These are phyloP conservation scores for Zychaea mexicana DNA, from an alignment of 371 early-diverging fungal genomes.

Conservation along the genomic window DNA sequence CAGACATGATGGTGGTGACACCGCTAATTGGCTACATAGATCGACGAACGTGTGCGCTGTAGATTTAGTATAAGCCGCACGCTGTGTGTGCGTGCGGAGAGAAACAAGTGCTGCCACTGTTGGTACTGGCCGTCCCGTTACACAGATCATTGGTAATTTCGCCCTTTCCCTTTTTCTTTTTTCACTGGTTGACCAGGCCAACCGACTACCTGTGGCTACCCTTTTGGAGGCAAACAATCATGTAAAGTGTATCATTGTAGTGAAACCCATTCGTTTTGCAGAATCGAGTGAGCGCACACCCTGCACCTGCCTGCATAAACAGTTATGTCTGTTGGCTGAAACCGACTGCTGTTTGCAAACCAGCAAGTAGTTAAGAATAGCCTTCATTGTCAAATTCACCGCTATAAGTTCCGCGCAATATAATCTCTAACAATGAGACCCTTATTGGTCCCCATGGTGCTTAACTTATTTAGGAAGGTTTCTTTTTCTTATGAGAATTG, in stretches of 20 bases:
- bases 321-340: no score
- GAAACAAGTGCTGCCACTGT: no score
- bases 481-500: neutral
- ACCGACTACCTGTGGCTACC: neutral
- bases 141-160: neutral
- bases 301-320: neutral
- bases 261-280: neutral
- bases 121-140: neutral
- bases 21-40: neutral
- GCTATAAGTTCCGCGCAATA: no score
- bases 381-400: neutral
- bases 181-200: no score
- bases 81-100: no score
- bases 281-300: neutral
- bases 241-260: neutral
- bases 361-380: neutral
- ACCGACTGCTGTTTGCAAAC: no score
- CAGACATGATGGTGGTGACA: no score
- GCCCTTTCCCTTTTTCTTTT: neutral
- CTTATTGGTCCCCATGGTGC: neutral
- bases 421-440: neutral
- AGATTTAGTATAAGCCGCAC: neutral
- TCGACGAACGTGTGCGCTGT: neutral
- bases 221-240: neutral
- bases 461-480: neutral